Evolutionary conservation across 108 stramenopile genomes (phyloP).

Genomic region (Cyclotella baltica): DNA sequence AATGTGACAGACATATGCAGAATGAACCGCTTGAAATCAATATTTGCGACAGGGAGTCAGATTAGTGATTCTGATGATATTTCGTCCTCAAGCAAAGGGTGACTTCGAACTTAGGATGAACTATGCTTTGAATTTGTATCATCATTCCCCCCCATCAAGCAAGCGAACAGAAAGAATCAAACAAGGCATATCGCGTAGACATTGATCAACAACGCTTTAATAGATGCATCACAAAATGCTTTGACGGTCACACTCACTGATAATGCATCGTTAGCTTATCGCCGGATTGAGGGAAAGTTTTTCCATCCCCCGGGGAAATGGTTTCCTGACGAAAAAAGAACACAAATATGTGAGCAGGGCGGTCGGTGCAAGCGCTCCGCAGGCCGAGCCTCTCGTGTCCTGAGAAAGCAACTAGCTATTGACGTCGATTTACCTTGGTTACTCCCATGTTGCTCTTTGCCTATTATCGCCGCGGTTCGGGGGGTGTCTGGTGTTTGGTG

Average conservation of each 20-base stretch:
- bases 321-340: constrained; percentile 46
- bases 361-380: neutral
- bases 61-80: constrained; percentile 64
- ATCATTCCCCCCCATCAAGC: constrained; percentile 46
- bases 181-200: neutral
- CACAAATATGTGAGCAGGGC: neutral
- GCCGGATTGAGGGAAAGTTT: constrained; percentile 74
- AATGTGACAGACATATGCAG: neutral
- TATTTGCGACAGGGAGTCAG: constrained; percentile 35
- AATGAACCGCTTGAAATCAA: neutral
- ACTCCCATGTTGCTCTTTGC: constrained; percentile 33
- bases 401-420: neutral
- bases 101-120: constrained; percentile 71
- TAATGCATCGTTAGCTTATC: constrained; percentile 91
- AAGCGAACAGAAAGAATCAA: neutral
- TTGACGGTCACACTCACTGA: constrained; percentile 37
- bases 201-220: neutral
- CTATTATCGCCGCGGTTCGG: no score
- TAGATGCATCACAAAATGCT: neutral
- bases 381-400: neutral
- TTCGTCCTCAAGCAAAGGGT: constrained; percentile 69
- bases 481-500: no score
- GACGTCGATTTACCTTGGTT: constrained; percentile 22
- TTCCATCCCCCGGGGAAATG: constrained; percentile 75
- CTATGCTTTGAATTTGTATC: constrained; percentile 63